Conservation (phyloP, 805 yeast genomes). For the Kluyveromyces siamensis region DNA sequence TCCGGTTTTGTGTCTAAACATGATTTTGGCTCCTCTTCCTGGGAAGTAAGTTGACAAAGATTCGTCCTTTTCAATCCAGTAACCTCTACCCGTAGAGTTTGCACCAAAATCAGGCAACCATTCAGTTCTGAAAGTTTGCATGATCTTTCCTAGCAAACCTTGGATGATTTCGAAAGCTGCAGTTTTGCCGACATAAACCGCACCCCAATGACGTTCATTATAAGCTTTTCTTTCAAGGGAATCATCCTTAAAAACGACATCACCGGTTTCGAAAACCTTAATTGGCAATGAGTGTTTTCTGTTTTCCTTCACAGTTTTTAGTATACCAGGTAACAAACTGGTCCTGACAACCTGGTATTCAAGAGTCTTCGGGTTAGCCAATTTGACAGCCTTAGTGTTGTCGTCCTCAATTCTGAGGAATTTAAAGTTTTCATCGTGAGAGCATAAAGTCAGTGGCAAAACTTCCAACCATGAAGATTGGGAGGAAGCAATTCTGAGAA, state of each 20-base stretch:
- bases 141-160: slow-evolving; percentile 87
- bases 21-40: slow-evolving; percentile 90
- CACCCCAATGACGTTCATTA: slow-evolving; percentile 93
- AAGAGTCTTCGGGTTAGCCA: slow-evolving; percentile 92
- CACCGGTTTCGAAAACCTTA: slow-evolving; percentile 91
- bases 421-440: slow-evolving; percentile 94
- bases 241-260: slow-evolving; percentile 78
- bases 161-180: slow-evolving; percentile 93
- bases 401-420: slow-evolving; percentile 71
- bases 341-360: slow-evolving; percentile 99
- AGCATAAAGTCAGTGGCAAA: slow-evolving; percentile 88
- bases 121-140: slow-evolving; percentile 90
- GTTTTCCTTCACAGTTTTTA: slow-evolving; percentile 92
- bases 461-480: slow-evolving; percentile 96
- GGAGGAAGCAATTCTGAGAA: slow-evolving; percentile 80
- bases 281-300: slow-evolving; percentile 93
- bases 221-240: slow-evolving; percentile 78
- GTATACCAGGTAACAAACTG: slow-evolving; percentile 83
- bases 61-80: slow-evolving; percentile 71
- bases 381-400: slow-evolving; percentile 68
- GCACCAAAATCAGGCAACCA: slow-evolving; percentile 55
- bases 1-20: slow-evolving; percentile 57
- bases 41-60: slow-evolving; percentile 78
- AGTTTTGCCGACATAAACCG: slow-evolving; percentile 87
- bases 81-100: slow-evolving; percentile 56